Evolutionary conservation across 1,284 basidiomycete species (phyloP).

Genomic region (Mrakiaceae sp.): DNA sequence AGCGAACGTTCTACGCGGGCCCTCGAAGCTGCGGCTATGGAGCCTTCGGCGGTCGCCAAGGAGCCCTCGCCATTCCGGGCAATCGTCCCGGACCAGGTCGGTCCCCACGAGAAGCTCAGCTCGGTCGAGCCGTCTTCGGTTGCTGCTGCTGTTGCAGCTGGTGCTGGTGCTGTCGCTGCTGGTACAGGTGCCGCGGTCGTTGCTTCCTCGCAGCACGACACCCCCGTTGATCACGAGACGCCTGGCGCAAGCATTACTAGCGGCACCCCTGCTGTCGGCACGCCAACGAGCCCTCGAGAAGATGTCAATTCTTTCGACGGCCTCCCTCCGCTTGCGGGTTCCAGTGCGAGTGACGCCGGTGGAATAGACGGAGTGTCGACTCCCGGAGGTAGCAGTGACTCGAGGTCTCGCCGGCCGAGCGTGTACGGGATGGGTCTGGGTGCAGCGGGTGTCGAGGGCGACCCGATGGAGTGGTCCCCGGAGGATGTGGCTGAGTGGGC

Average conservation of each 20-base stretch:
- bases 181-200: too few relatives aligned
- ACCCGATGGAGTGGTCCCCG: slow-evolving; percentile 68
- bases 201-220: neutral
- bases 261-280: too few relatives aligned
- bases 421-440: slow-evolving; percentile 10
- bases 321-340: too few relatives aligned
- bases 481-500: slow-evolving; percentile 88
- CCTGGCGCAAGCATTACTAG: neutral
- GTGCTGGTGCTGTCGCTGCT: neutral
- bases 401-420: neutral
- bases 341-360: too few relatives aligned
- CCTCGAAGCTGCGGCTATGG: slow-evolving; percentile 2
- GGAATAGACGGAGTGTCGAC: too few relatives aligned
- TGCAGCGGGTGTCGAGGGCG: slow-evolving; percentile 18
- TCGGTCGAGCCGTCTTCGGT: neutral
- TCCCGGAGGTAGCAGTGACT: too few relatives aligned
- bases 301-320: too few relatives aligned
- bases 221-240: neutral
- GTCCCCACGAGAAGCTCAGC: neutral
- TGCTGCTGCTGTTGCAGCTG: neutral
- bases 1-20: neutral
- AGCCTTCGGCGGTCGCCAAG: slow-evolving; percentile 8
- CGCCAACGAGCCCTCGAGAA: too few relatives aligned
- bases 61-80: slow-evolving; percentile 15
- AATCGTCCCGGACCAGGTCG: slow-evolving; percentile 11